These are phyloP conservation scores for Tillandsia leiboldiana DNA, from an alignment of 176 grass and related monocot species.

Conservation along the genomic window DNA sequence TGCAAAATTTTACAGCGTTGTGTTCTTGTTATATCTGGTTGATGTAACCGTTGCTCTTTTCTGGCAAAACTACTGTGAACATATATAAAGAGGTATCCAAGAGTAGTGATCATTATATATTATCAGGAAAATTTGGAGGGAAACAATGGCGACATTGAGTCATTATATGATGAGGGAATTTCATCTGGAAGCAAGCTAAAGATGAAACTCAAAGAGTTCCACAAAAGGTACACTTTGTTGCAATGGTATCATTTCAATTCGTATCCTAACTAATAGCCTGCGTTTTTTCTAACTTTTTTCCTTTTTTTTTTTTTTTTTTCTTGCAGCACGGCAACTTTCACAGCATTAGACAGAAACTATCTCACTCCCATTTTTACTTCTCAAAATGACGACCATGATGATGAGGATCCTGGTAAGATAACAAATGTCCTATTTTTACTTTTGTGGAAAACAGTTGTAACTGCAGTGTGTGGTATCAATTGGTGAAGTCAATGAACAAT, in stretches of 20 bases:
- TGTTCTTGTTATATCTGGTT: too few relatives aligned
- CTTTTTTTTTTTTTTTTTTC: constrained; percentile 6
- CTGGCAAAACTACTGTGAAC: too few relatives aligned
- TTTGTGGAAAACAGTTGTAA: too few relatives aligned
- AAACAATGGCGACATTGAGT: constrained; percentile 62
- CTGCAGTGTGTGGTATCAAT: too few relatives aligned
- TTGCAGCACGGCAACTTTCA: constrained; percentile 82
- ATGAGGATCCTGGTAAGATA: not conserved
- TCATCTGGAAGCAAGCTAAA: constrained; percentile 76
- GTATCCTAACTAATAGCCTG: too few relatives aligned
- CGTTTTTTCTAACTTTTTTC: too few relatives aligned
- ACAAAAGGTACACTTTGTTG: constrained; percentile 47
- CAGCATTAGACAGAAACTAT: constrained; percentile 90
- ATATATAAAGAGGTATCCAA: too few relatives aligned
- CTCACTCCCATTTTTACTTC: constrained; percentile 96
- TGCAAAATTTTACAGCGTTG: too few relatives aligned
- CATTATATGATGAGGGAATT: constrained; percentile 56
- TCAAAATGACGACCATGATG: constrained; percentile 68
- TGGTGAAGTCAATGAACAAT: too few relatives aligned
- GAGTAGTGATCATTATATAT: constrained; percentile 7
- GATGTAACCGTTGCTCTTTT: too few relatives aligned
- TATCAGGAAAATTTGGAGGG: constrained; percentile 49
- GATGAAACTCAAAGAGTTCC: constrained; percentile 93
- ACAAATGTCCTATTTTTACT: too few relatives aligned
- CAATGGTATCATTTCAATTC: too few relatives aligned